Evolutionary conservation across 805 yeast genomes (phyloP).

Genomic region (Candida nemodendra): DNA sequence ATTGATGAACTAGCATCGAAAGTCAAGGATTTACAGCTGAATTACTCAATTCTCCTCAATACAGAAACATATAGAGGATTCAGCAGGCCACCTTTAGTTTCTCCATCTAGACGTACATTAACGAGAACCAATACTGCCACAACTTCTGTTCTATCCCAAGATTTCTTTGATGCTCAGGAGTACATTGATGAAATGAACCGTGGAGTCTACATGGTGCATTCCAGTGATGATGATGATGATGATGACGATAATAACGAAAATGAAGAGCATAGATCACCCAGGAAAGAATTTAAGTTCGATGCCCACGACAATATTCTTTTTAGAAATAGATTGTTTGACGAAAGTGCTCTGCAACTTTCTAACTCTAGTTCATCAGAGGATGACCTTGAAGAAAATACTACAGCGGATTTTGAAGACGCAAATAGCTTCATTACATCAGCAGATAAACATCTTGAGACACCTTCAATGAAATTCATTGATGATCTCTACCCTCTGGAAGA

Average conservation of each 20-base stretch:
- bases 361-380: slow-evolving; percentile 16
- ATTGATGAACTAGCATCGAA: slow-evolving; percentile 15
- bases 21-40: slow-evolving; percentile 24
- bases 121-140: slow-evolving; percentile 28
- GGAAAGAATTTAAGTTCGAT: slow-evolving; percentile 22
- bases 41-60: slow-evolving; percentile 21
- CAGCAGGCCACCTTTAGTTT: slow-evolving; percentile 21
- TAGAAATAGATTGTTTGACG: slow-evolving; percentile 9
- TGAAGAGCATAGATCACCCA: slow-evolving; percentile 1
- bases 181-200: slow-evolving; percentile 44
- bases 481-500: slow-evolving; percentile 71
- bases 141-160: slow-evolving; percentile 45
- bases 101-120: slow-evolving; percentile 24
- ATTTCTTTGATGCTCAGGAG: slow-evolving; percentile 71
- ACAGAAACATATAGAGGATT: slow-evolving; percentile 23
- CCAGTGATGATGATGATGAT: slow-evolving; percentile 25
- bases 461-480: slow-evolving; percentile 1
- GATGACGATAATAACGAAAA: slow-evolving; percentile 5
- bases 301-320: slow-evolving; percentile 5
- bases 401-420: slow-evolving; percentile 1
- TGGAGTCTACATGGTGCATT: slow-evolving; percentile 58
- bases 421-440: background rate
- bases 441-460: background rate
- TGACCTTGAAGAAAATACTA: slow-evolving; percentile 9
- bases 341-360: slow-evolving; percentile 4